Evolutionary conservation across 148 eudicot species (phyloP).

Genomic region (Fagopyrum homotropicum): DNA sequence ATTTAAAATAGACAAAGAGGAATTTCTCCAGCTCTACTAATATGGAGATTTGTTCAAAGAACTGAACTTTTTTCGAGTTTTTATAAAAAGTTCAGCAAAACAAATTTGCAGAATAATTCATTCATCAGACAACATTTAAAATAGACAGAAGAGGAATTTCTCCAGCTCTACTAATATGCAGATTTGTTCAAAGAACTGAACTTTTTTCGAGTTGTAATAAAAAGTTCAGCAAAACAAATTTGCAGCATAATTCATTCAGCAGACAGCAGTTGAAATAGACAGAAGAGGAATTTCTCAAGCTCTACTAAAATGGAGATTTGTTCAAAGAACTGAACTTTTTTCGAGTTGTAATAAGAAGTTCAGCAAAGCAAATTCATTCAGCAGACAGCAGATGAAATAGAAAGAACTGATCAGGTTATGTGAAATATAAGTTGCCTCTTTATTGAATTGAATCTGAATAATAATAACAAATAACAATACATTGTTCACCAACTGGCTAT

Average conservation of each 20-base stretch:
- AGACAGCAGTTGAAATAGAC: no score
- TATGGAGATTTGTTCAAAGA: no score
- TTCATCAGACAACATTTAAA: neutral
- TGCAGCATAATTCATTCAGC: neutral
- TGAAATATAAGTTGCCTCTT: neutral
- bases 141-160: no score
- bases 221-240: neutral
- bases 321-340: neutral
- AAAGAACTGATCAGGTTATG: neutral
- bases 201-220: neutral
- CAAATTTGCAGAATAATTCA: neutral
- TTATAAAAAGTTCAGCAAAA: neutral
- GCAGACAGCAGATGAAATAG: neutral
- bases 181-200: neutral
- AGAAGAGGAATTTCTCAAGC: no score
- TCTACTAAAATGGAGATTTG: no score
- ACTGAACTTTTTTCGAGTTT: neutral
- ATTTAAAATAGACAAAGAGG: no score
- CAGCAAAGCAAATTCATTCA: neutral
- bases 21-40: no score
- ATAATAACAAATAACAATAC: neutral
- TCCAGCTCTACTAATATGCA: no score
- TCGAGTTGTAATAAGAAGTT: neutral
- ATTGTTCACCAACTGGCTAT: conserved; percentile 9
- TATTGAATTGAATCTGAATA: neutral